Evolutionary conservation across 805 yeast species (phyloP), one percentile per base, ranked within the genome.

Genomic region (Tetrapisispora fleetii): DNA sequence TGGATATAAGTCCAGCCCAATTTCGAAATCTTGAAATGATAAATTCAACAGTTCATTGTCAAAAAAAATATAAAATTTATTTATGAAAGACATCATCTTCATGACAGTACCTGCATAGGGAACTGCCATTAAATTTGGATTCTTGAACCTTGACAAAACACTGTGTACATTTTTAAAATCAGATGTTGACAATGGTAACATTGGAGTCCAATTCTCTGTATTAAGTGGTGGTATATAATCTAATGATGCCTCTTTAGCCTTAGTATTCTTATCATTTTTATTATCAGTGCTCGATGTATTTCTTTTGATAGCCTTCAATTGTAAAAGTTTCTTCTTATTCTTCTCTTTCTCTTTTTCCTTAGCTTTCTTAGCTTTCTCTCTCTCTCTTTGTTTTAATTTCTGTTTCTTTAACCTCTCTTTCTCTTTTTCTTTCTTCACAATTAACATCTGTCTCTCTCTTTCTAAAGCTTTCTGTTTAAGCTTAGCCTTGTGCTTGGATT

Each of bases 1-100:
- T 13, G 62, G 59, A 30, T 58, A 56, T 27, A 63, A 43, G 21
- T 57, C 61, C 37, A 63, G 52, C 10, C 67, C 67, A 40, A 58
- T 52, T 48, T 60, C 64, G 46, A 64, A 59, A 47, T 60, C 64
- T 45, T 58, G 62, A 43, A 60, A 61, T 16, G 67, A 60, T 36
- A 64, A 45, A 42, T 58, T 56, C 44, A 56, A 43, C 24, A 64
- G 37, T 19, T 54, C 58, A 6, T 49, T 43, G 32, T 57, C 58
- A 36, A 64, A 56, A 43, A 54, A 58, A 18, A 49, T 43, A 30
- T 49, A 48, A 43, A 64, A 64, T 47, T 64, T 64, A 40, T 57
- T 60, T 16, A 64, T 45, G 43, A 64, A 64, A 7, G 62, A 47
- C 64, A 64, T 58, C 14, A 63, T 46, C 37, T 57, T 62, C 21